Base-by-base conservation (phyloP, 805 yeast species). In the Candida xiaguanensis region DNA sequence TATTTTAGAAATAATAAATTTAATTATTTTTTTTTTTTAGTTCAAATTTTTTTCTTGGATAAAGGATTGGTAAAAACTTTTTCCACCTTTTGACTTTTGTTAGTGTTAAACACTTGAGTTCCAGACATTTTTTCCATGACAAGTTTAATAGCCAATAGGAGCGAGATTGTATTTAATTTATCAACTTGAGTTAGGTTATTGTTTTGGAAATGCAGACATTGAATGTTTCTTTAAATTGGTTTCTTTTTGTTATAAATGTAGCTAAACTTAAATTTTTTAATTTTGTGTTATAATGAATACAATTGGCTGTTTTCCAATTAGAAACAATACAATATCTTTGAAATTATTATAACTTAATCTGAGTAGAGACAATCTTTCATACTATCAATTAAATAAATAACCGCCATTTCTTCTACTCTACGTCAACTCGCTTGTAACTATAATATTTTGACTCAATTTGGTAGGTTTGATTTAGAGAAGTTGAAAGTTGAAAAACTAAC, bases 11-110 rank as follows among this genome's bases (percentile, higher is more conserved):
- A n/a, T n/a, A n/a, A 33, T 11, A 15, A 8, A 23, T 8, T 5
- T 4, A 17, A 20, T 7, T 20, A 20, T 20, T 20, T 20, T 7
- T 20, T 20, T 20, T 20, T 20, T 20, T 20, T 20, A 20, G 24
- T 20, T 20, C 9, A 7, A 20, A 7, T 20, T 20, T 20, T 20
- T 20, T 20, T 20, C 24, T 20, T 20, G 24, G 22, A 23, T 34
- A 34, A 34, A 34, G 36, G 36, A 34, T 34, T 34, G 36, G 36
- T 34, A 34, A 30, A 16, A 23, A 33, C 8, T 26, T 9, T 26
- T 11, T 11, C 15, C 14, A 8, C 14, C 29, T 26, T 11, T 11
- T 26, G 9, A n/a, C n/a, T n/a, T n/a, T n/a, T n/a, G n/a, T n/a
- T n/a, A n/a, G n/a, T n/a, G n/a, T n/a, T n/a, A n/a, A n/a, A n/a